These are phyloP conservation scores for Claviceps fusiformis DNA, from an alignment of 2,329 filamentous ascomycete genomes.

Conservation along the genomic window DNA sequence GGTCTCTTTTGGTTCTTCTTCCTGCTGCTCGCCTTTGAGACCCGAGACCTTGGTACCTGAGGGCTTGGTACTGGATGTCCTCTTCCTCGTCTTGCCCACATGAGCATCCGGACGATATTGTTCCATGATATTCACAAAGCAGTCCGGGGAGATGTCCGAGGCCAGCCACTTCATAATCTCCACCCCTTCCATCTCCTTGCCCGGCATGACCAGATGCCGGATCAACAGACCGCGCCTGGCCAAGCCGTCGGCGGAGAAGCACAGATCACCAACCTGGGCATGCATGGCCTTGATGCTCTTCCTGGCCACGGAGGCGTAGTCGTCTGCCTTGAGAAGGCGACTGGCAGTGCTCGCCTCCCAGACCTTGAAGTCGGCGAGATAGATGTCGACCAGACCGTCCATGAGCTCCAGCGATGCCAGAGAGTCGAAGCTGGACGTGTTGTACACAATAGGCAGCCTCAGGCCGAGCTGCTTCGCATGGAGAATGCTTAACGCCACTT, in stretches of 20 bases:
- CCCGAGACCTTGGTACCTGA: no score
- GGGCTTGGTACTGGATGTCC: no score
- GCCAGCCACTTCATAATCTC: slow-evolving; percentile 68
- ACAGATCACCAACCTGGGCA: slow-evolving; percentile 66
- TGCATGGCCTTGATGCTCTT: slow-evolving; percentile 75
- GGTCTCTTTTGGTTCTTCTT: slow-evolving; percentile 23
- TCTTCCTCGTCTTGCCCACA: slow-evolving; percentile 53
- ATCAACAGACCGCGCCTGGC: slow-evolving; percentile 66
- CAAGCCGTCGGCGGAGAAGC: slow-evolving; percentile 69
- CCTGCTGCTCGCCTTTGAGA: no score
- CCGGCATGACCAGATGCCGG: slow-evolving; percentile 75
- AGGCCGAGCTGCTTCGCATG: slow-evolving; percentile 58
- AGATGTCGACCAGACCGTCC: slow-evolving; percentile 72
- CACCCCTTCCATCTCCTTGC: slow-evolving; percentile 57
- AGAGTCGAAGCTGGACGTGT: slow-evolving; percentile 72
- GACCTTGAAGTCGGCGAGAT: slow-evolving; percentile 80
- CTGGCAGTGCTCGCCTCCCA: slow-evolving; percentile 55
- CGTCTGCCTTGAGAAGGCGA: slow-evolving; percentile 62
- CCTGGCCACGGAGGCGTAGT: slow-evolving; percentile 57
- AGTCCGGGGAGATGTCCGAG: slow-evolving; percentile 55
- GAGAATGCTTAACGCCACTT: slow-evolving; percentile 65
- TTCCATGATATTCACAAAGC: slow-evolving; percentile 81
- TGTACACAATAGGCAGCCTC: slow-evolving; percentile 65
- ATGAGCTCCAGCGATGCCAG: slow-evolving; percentile 57
- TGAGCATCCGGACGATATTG: slow-evolving; percentile 73